Evolutionary conservation across 164 flowering plant species (phyloP).

Genomic region (Paratinospora sagittata): DNA sequence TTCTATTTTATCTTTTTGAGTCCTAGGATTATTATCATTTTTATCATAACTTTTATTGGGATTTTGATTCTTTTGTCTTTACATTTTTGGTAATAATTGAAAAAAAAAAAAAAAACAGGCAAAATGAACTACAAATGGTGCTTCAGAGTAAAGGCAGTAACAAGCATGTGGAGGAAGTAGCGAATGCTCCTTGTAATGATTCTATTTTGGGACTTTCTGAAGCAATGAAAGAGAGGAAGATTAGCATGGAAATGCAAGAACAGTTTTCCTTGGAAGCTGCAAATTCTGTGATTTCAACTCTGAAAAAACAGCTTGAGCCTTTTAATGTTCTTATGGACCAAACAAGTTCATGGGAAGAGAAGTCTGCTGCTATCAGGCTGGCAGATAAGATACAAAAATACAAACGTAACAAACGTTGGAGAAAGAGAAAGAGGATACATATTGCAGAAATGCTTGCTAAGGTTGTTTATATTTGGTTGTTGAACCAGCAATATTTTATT

Average conservation of each 20-base stretch:
- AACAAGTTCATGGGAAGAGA: conserved; percentile 75
- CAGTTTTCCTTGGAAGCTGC: conserved; percentile 52
- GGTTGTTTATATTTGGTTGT: conserved; percentile 38
- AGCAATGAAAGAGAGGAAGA: conserved; percentile 37
- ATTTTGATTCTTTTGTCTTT: neutral
- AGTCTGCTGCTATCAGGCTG: conserved; percentile 55
- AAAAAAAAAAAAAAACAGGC: conserved; percentile 30
- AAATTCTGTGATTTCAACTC: conserved; percentile 41
- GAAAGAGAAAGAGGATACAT: conserved; percentile 66
- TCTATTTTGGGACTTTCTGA: conserved; percentile 25
- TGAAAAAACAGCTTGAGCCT: conserved; percentile 63
- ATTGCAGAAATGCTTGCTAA: conserved; percentile 52
- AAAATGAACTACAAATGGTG: conserved; percentile 58
- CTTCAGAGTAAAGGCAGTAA: conserved; percentile 30
- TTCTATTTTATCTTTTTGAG: neutral
- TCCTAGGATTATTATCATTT: neutral
- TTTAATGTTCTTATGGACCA: conserved; percentile 54
- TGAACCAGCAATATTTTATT: neutral
- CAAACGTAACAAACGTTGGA: conserved; percentile 75
- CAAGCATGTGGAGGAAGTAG: conserved; percentile 16
- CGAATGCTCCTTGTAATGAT: conserved; percentile 9
- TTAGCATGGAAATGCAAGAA: conserved; percentile 43
- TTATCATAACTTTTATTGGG: neutral
- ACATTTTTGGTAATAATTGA: neutral
- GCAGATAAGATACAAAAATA: conserved; percentile 50